phyloP scores from a whole-genome alignment of 2,329 filamentous ascomycete genomes.

The Colletotrichum spinosum region DNA sequence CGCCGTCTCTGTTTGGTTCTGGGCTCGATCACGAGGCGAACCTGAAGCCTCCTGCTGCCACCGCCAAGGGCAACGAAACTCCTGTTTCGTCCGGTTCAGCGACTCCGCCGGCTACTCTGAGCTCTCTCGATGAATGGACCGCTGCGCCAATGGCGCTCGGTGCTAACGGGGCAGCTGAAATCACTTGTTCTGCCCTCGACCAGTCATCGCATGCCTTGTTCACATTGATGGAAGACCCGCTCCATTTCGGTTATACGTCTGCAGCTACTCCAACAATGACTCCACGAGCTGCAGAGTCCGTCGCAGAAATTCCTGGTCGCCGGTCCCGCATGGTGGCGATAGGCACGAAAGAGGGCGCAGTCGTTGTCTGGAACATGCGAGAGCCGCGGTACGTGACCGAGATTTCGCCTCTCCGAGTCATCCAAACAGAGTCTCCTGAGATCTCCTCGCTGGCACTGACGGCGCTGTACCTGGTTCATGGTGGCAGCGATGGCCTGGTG shows the following conservation, averaged over 20 bases:
- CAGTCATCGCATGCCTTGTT: constrained; percentile 77
- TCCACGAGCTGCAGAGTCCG: constrained; percentile 47
- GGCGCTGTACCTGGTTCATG: constrained; percentile 89
- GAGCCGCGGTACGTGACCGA: constrained; percentile 70
- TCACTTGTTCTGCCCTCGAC: constrained; percentile 81
- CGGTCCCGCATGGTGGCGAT: constrained; percentile 83
- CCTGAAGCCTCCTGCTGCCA: constrained; percentile 6
- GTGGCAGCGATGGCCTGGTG: constrained; percentile 93
- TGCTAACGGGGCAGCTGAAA: constrained; percentile 63
- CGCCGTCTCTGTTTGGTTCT: constrained; percentile 46
- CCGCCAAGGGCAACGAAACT: constrained; percentile 12
- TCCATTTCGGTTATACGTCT: constrained; percentile 62
- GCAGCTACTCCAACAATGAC: constrained; percentile 57
- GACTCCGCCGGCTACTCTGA: constrained; percentile 27
- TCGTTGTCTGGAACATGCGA: constrained; percentile 88
- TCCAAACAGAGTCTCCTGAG: constrained; percentile 90
- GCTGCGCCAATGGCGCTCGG: constrained; percentile 23
- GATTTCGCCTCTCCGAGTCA: constrained; percentile 79
- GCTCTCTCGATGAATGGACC: constrained; percentile 35
- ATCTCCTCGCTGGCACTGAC: constrained; percentile 86
- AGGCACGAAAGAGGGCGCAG: constrained; percentile 81
- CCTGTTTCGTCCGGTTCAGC: constrained; percentile 25
- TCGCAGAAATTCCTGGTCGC: constrained; percentile 81
- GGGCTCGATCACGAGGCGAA: not conserved
- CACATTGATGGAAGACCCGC: constrained; percentile 82